phyloP scores from a whole-genome alignment of 768 basidiomycete species.

The Scleroderma bovista region DNA sequence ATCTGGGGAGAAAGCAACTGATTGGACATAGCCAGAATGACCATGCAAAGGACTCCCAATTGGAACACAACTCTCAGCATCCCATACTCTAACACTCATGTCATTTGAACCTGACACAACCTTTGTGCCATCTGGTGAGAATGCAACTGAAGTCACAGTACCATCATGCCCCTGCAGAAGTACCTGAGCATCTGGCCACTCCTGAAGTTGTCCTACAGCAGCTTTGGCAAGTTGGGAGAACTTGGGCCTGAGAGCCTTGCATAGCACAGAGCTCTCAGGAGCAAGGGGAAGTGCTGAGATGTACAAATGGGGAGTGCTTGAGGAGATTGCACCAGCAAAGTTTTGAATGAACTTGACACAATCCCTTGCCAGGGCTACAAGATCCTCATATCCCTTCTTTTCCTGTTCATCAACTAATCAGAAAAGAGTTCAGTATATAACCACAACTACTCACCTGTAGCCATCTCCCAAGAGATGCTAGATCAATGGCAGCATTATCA shows the following conservation, averaged over 20 bases:
- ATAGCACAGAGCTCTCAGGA: slow-evolving; percentile 21
- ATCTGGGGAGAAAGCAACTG: slow-evolving; percentile 1
- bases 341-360: slow-evolving; percentile 6
- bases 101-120: slow-evolving; percentile 1
- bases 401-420: neutral
- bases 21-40: neutral
- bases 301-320: slow-evolving; percentile 21
- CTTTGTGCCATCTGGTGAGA: neutral
- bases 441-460: neutral
- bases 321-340: slow-evolving; percentile 10
- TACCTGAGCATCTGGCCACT: neutral
- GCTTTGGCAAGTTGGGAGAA: neutral
- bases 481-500: neutral
- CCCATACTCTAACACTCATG: neutral
- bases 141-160: neutral
- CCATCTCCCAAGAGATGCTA: neutral
- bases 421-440: neutral
- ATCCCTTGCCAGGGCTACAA: slow-evolving; percentile 2
- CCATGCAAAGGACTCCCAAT: neutral
- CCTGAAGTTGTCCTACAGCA: neutral
- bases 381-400: neutral
- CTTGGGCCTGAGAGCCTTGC: neutral
- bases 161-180: neutral
- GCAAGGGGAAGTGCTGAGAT: slow-evolving; percentile 20
- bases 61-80: neutral